Base-by-base conservation (phyloP, 2,329 filamentous ascomycete species). In the Pezicula neosporulosa region DNA sequence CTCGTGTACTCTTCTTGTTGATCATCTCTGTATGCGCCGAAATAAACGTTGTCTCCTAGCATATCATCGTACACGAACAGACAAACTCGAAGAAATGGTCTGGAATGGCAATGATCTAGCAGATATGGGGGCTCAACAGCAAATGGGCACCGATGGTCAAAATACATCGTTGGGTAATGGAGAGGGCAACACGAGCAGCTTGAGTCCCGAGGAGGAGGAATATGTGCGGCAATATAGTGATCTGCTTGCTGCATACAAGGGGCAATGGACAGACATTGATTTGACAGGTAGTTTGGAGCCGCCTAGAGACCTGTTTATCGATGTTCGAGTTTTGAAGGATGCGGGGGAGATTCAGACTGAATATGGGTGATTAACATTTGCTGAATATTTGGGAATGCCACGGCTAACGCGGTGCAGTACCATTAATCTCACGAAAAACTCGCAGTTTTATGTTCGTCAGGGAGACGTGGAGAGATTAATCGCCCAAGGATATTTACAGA, bases 311-410 rank as follows among this genome's bases (percentile, higher is more conserved):
- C 74, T 99, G 48, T 99, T 97, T 69, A 96, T 99, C 63, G 94
- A 99, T 69, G 94, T 99, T 35, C 80, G 94, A 44, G 94, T 99
- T 45, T 73, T 99, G 57, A 97, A 94, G 68, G 94, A 99, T 74
- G 94, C 93, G 1, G 94, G 95, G 4, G 94, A 99, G 75, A 97
- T 99, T 58, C 93, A 99, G 73, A 99, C 94, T 0, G 95, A 99
- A 77, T 99, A 99, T 67, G 94, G 94, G 88, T 96, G 78, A 70
- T 86, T 75, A 41, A 27, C 35, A 44, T 8, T 30, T 42, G 33
- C 43, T 50, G 36, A 47, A 44, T 36, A 35, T 18, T 48, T 30
- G 5, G 27, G 36, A 44, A 21, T 38, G 33, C 19, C 43, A n/a
- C 30, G 36, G 35, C 30, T 48, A 2, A 24, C 9, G 13, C 33